Conservation (phyloP, 2,329 filamentous ascomycete genomes). For the Xylariomycetidae sp. region DNA sequence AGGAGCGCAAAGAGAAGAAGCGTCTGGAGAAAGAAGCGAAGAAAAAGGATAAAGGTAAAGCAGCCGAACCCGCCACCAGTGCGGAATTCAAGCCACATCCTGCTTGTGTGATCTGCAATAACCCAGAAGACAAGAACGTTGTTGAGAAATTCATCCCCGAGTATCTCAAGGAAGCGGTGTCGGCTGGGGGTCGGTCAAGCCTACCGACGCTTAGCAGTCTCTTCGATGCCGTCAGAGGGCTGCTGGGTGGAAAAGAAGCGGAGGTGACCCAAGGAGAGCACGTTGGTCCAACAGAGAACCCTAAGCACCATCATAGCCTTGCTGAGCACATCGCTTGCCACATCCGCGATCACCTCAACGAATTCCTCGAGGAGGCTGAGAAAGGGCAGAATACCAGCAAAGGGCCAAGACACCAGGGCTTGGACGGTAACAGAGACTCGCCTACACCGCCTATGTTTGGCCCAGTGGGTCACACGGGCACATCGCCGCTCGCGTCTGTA, state of each 20-base stretch:
- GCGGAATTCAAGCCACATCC: no score
- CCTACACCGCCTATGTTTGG: constrained; percentile 11
- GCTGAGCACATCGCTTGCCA: constrained; percentile 16
- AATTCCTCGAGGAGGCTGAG: constrained; percentile 6
- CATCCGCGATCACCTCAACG: constrained; percentile 11
- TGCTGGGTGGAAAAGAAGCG: constrained; percentile 4
- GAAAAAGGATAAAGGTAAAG: constrained; percentile 12
- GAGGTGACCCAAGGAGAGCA: no score
- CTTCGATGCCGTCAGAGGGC: constrained; percentile 6
- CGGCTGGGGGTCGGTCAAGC: constrained; percentile 1
- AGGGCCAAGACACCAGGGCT: constrained; percentile 13
- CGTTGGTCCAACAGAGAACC: no score
- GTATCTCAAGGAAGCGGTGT: no score
- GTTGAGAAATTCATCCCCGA: no score
- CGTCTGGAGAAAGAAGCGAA: constrained; percentile 10
- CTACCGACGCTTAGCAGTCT: constrained; percentile 9
- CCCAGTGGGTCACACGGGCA: no score
- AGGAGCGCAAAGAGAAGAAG: constrained; percentile 10
- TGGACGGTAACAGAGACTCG: constrained; percentile 22
- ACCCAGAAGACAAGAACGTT: no score
- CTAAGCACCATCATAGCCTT: no score
- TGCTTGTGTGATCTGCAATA: no score
- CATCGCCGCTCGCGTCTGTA: no score
- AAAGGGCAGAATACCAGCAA: no score
- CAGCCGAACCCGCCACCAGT: neutral